phyloP scores from a whole-genome alignment of 129 eudicot species.

The Dittrichia graveolens region DNA sequence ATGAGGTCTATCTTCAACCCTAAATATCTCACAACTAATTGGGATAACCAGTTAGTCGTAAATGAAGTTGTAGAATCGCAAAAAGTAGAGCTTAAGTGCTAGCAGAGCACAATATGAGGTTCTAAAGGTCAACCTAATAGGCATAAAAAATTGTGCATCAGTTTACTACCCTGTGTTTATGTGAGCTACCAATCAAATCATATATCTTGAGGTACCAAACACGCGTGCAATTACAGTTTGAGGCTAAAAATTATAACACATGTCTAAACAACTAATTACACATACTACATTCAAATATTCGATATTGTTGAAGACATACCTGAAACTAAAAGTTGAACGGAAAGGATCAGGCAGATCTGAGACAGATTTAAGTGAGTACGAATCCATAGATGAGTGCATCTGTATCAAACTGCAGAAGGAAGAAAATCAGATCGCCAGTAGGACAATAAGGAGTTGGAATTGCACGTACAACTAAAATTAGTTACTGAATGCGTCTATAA shows the following conservation, averaged over 20 bases:
- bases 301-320: slow-evolving; percentile 45
- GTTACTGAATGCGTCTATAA: not conserved
- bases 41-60: not conserved
- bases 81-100: not conserved
- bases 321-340: slow-evolving; percentile 80
- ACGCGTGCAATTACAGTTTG: slow-evolving; percentile 8
- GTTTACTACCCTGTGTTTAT: slow-evolving; percentile 16
- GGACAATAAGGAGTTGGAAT: not conserved
- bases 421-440: not conserved
- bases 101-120: slow-evolving; percentile 8
- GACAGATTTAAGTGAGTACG: slow-evolving; percentile 71
- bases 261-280: slow-evolving; percentile 16
- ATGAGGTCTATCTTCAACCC: slow-evolving; percentile 8
- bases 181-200: not conserved
- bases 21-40: slow-evolving; percentile 19
- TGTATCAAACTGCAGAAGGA: not conserved
- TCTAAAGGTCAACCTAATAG: slow-evolving; percentile 9
- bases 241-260: slow-evolving; percentile 10
- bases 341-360: slow-evolving; percentile 82
- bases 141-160: slow-evolving; percentile 16
- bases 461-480: slow-evolving; percentile 11
- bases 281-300: not conserved
- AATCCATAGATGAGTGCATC: slow-evolving; percentile 55
- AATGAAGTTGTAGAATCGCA: not conserved
- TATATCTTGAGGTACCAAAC: not conserved